Evolutionary conservation across 164 flowering plant genomes (phyloP), one percentile per base, ranked within the genome.

Genomic region (Chloranthus sessilifolius): DNA sequence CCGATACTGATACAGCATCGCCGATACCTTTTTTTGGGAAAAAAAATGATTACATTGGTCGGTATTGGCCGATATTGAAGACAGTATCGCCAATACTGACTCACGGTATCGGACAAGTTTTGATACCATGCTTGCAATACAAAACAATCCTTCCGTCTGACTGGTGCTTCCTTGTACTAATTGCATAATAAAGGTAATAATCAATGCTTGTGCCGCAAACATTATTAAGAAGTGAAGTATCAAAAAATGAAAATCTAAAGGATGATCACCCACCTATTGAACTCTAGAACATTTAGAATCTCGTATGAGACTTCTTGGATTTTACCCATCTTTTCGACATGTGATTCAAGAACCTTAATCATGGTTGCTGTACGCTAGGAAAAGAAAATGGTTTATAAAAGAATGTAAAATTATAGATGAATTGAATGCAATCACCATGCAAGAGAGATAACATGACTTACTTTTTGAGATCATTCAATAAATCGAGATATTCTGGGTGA

Each of bases 141-240:
- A 88, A 62, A 20, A 88, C 89, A 59, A 88, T 83, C 73, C 84
- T 81, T 10, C 95, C 97, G 74, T 85, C 97, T 53, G 97, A 85
- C 61, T 89, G 97, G 51, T 95, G 95, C 80, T 89, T 88, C 79
- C 97, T 76, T 39, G 79, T 73, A 66, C 97, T 88, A 49, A 52
- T 60, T 29, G 11, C 21, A 38, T 4, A 41, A 54, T 2, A 42
- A 10, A 14, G 15, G 47, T 19, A 41, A 54, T 36, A n/a, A 40
- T 20, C 19, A 7, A 8, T 20, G 21, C 9, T 24, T 2, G 55
- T 24, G 19, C 11, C 48, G 44, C 36, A n/a, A 30, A 16, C 10
- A 30, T n/a, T n/a, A 55, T 1, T n/a, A 42, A 15, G 14, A 4
- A 52, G 21, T 43, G 55, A 9, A 24, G 19, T 8, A 33, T 2